Percentiles rank a stretch among this genome's conserved stretches.
phyloP scores from a whole-genome alignment of 2,329 filamentous ascomycete genomes.

The Colletotrichum falcatum region DNA sequence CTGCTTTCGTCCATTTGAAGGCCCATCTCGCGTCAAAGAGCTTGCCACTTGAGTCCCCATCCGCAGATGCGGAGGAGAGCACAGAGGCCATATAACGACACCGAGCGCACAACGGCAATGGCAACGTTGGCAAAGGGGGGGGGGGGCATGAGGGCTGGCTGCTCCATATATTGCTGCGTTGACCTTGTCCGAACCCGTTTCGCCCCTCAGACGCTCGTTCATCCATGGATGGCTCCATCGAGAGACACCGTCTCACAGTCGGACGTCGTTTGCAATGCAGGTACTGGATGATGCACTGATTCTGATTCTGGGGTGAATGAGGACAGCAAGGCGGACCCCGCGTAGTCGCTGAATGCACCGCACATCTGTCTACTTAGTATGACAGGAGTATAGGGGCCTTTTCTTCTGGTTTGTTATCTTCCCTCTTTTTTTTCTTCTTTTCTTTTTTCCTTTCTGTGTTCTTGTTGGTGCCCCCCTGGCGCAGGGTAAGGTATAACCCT shows the following conservation, averaged over 20 bases:
- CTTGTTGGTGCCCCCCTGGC: background rate
- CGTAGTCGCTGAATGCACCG: background rate
- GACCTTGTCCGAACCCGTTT: conserved; percentile 20
- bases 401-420: background rate
- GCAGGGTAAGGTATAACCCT: background rate
- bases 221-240: background rate
- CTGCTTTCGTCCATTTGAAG: conserved; percentile 29
- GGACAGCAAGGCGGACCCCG: conserved; percentile 1
- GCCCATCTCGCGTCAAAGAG: conserved; percentile 17
- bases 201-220: conserved; percentile 9
- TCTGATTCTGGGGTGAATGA: conserved; percentile 1
- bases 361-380: background rate
- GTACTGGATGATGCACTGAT: conserved; percentile 12
- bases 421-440: background rate
- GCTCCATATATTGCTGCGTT: background rate
- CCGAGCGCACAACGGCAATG: conserved; percentile 24
- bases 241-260: conserved; percentile 35
- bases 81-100: conserved; percentile 24
- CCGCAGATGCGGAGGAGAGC: conserved; percentile 14
- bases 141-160: background rate
- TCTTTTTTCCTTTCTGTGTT: background rate
- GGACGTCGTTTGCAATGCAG: conserved; percentile 29
- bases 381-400: background rate
- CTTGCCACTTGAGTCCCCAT: background rate
- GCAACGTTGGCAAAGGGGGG: background rate